A percentile compares a stretch with the other conserved stretches of the same genome.
phyloP scores from a whole-genome alignment of 306 rosid genomes.

The Heteromeles arbutifolia region DNA sequence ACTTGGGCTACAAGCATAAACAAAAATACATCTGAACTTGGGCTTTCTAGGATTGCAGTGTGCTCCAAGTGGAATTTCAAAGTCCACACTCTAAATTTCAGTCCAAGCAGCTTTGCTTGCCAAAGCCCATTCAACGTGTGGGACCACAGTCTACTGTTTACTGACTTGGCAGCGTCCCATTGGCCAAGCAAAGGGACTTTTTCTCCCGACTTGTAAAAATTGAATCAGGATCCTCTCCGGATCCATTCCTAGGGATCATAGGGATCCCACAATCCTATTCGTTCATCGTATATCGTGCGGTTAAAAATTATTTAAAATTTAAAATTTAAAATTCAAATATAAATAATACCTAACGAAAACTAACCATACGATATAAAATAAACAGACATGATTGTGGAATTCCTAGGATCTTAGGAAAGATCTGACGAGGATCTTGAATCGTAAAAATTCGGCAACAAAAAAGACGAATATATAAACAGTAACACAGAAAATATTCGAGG shows the following conservation, averaged over 20 bases:
- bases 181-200: neutral
- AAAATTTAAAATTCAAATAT: no score
- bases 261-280: no score
- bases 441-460: neutral
- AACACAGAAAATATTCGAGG: neutral
- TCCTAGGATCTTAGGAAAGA: no score
- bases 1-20: neutral
- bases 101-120: neutral
- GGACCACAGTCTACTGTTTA: neutral
- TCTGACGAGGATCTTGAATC: no score
- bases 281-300: no score
- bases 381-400: no score
- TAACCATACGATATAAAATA: no score
- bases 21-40: neutral
- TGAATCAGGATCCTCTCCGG: no score
- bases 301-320: no score
- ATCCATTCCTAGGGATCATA: no score
- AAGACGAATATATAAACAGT: neutral
- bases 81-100: neutral
- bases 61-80: neutral
- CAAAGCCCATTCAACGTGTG: neutral
- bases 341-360: no score
- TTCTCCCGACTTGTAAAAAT: neutral
- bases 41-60: slow-evolving; percentile 3
- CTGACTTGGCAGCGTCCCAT: neutral